Conservation (phyloP, 2,329 filamentous ascomycete genomes). For the Xylaria digitata region DNA sequence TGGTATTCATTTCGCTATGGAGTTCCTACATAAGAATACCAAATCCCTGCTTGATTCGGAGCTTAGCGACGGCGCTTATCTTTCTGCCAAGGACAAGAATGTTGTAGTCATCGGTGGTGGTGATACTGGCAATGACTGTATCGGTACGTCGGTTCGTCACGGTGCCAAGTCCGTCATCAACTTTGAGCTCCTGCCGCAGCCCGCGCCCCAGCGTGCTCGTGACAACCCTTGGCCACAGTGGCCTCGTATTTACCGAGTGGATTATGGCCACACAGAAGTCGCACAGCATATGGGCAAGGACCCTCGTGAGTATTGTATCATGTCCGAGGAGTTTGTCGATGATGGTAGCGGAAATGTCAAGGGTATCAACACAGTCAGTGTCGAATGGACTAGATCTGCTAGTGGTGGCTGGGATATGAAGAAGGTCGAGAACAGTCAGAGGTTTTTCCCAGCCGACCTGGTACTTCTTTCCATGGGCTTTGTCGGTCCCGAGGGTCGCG, state of each 20-base stretch:
- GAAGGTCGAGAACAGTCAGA: slow-evolving; percentile 90
- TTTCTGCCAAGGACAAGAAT: slow-evolving; percentile 94
- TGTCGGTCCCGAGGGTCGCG: slow-evolving; percentile 89
- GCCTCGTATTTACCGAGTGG: slow-evolving; percentile 97
- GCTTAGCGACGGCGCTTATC: slow-evolving; percentile 84
- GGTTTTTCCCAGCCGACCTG: slow-evolving; percentile 96
- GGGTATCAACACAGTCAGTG: slow-evolving; percentile 94
- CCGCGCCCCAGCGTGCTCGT: slow-evolving; percentile 85
- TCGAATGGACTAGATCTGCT: slow-evolving; percentile 93
- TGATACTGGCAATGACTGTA: slow-evolving; percentile 98
- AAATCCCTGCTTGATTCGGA: slow-evolving; percentile 96
- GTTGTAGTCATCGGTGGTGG: slow-evolving; percentile 97
- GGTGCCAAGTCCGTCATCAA: slow-evolving; percentile 96
- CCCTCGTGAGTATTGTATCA: slow-evolving; percentile 96
- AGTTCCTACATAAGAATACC: slow-evolving; percentile 97
- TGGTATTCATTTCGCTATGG: slow-evolving; percentile 96
- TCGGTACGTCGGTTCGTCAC: slow-evolving; percentile 94
- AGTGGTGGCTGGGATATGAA: slow-evolving; percentile 98
- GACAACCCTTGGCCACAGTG: slow-evolving; percentile 99
- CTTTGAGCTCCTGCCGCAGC: slow-evolving; percentile 95
- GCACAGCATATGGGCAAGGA: slow-evolving; percentile 97
- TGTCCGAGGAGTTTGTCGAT: slow-evolving; percentile 96
- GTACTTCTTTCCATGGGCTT: slow-evolving; percentile 98
- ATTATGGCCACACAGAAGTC: slow-evolving; percentile 96
- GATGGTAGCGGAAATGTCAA: slow-evolving; percentile 89